phyloP scores from a whole-genome alignment of 2,329 filamentous ascomycete species.

The Ceratocystiopsis sp. region DNA sequence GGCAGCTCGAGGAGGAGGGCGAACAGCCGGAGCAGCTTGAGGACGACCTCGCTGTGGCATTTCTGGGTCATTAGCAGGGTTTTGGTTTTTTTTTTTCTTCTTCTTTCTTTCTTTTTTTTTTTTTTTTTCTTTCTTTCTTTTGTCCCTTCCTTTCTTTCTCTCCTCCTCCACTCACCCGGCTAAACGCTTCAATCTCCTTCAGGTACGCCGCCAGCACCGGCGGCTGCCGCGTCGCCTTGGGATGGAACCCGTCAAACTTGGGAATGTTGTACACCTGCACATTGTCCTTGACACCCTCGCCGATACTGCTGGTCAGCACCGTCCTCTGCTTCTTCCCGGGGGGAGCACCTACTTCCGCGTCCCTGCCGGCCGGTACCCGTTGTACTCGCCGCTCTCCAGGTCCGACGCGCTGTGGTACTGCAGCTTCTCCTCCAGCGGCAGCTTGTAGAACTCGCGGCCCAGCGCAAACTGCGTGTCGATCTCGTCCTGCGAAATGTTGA shows the following conservation, averaged over 20 bases:
- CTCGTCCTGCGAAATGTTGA: constrained; percentile 35
- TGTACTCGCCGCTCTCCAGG: constrained; percentile 30
- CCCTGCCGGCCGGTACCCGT: constrained; percentile 30
- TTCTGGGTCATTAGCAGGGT: constrained; percentile 9
- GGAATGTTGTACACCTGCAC: constrained; percentile 43
- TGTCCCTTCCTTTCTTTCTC: neutral
- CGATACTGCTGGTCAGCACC: no score
- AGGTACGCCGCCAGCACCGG: constrained; percentile 28
- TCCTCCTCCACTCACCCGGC: neutral
- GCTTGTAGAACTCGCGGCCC: constrained; percentile 29
- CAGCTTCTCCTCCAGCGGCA: constrained; percentile 37
- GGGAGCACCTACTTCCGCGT: constrained; percentile 7
- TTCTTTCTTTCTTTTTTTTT: neutral
- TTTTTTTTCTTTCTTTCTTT: neutral
- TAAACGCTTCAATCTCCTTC: constrained; percentile 37
- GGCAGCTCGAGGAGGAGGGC: constrained; percentile 41
- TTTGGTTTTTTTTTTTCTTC: neutral
- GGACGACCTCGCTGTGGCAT: constrained; percentile 31
- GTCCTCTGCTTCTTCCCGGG: neutral
- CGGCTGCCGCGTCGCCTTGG: constrained; percentile 22
- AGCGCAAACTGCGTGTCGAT: constrained; percentile 39
- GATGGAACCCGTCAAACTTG: constrained; percentile 32
- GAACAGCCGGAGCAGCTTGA: constrained; percentile 38
- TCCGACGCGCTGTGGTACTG: constrained; percentile 23
- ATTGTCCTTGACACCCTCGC: constrained; percentile 28